A percentile compares a stretch with the other conserved stretches of the same genome.
Conservation (phyloP, 371 early-diverging fungal species). For the Thermomucor indicae-seudaticae region DNA sequence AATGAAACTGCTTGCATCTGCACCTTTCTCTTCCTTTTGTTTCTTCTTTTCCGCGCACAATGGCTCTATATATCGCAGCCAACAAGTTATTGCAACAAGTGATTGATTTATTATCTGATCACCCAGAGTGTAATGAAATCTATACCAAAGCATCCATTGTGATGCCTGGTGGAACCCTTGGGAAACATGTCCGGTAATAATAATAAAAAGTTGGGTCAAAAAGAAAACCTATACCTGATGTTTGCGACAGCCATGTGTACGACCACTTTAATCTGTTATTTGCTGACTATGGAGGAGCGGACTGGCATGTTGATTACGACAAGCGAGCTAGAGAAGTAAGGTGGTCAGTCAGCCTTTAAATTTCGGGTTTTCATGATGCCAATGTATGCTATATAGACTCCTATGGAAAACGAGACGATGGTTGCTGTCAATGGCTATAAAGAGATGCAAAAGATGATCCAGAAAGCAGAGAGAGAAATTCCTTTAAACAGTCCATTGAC, state of each 20-base stretch:
- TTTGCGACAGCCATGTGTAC: conserved; percentile 24
- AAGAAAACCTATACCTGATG: conserved; percentile 18
- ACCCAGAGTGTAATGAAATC: conserved; percentile 12
- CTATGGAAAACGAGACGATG: conserved; percentile 37
- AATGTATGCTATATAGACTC: conserved; percentile 13
- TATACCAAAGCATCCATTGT: conserved; percentile 46
- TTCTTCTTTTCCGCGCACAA: too few relatives aligned
- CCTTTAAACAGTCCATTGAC: conserved; percentile 20
- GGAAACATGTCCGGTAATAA: conserved; percentile 59
- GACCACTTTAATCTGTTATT: conserved; percentile 39
- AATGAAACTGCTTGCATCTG: too few relatives aligned
- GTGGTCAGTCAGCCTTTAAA: neutral
- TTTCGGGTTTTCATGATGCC: neutral
- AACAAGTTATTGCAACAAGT: conserved; percentile 21
- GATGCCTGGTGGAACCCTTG: conserved; percentile 63
- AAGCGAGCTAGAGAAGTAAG: conserved; percentile 39
- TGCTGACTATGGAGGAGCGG: conserved; percentile 11
- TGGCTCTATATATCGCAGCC: conserved; percentile 9
- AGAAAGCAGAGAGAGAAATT: conserved; percentile 1
- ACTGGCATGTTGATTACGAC: conserved; percentile 43
- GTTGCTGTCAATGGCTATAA: conserved; percentile 24
- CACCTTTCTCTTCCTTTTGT: too few relatives aligned
- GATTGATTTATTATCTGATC: conserved; percentile 10
- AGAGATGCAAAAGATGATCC: conserved; percentile 9
- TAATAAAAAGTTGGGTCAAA: too few relatives aligned